Conservation (phyloP, 163 green algal genomes). For the Prototheca wickerhamii region DNA sequence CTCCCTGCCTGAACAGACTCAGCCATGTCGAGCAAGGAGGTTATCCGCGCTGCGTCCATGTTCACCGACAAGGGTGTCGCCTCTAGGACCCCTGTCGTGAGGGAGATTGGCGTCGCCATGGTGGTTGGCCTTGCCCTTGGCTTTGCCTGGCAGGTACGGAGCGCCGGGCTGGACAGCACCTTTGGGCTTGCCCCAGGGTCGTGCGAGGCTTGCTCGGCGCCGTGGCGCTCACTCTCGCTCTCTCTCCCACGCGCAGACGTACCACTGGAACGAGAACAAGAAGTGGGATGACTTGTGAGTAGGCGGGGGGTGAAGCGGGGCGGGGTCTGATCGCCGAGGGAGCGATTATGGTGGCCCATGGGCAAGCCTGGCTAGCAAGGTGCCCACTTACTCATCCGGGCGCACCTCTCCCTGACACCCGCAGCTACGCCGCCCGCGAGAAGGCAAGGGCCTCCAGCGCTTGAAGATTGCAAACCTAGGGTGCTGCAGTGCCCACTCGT, state of each 20-base stretch:
- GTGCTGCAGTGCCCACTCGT: no score
- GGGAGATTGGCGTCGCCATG: constrained; percentile 24
- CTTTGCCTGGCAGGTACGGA: constrained; percentile 27
- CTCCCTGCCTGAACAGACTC: not conserved
- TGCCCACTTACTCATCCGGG: no score
- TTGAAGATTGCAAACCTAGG: no score
- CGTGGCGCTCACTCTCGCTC: not conserved
- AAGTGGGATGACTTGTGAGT: constrained; percentile 18
- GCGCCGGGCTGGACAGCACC: no score
- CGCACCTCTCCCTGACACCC: no score
- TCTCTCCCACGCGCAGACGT: constrained; percentile 6
- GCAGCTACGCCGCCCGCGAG: constrained; percentile 28
- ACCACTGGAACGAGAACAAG: constrained; percentile 17
- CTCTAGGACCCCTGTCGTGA: constrained; percentile 18
- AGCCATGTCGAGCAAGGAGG: constrained; percentile 30
- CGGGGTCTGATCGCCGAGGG: no score
- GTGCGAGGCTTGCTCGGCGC: not conserved
- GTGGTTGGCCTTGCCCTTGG: constrained; percentile 14
- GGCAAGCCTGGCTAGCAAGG: no score
- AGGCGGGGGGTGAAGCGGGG: not conserved
- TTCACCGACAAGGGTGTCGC: constrained; percentile 26
- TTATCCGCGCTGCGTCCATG: constrained; percentile 27
- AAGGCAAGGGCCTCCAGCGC: not conserved
- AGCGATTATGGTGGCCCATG: no score
- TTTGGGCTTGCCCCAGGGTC: not conserved